Evolutionary conservation across 805 yeast genomes (phyloP), one percentile per base, ranked within the genome.

Genomic region (Blastobotrys parvus): DNA sequence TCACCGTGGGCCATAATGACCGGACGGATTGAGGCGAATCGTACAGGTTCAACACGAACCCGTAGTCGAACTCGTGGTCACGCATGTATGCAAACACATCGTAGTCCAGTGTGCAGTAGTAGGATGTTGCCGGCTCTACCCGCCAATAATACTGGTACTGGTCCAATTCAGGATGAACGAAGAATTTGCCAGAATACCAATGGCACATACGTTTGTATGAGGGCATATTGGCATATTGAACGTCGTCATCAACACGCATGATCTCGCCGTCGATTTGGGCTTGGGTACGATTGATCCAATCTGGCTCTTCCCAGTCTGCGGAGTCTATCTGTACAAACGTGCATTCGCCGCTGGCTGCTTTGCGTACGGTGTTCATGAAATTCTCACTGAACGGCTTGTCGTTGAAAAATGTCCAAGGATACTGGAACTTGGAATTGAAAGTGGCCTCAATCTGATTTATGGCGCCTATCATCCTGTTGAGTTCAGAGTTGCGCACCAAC

Each of bases 151-250:
- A 85, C 52, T 69, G 72, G 62, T 71, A 80, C 45, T 82, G 67
- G 46, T 69, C 64, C 56, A 85, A 58, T 44, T 74, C 70, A 10
- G 83, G 83, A 48, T 81, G 74, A 39, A 80, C 70, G 57, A 71
- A 82, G 54, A 84, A 82, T 45, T 63, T 63, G 10, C 75, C 77
- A 39, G 82, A 77, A 58, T 83, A 82, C 61, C 80, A 85, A 20
- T 94, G 71, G 58, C 94, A 85, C 94, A 85, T 85, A 55, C 82
- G 80, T 55, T 83, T 94, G 54, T 85, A 85, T 0, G 88, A 79
- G 17, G 57, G 60, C 60, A 64, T 67, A 17, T 67, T 67, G 2
- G 88, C 85, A 57, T 82, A 82, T 3, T 78, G 82, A 13, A 79
- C 70, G 17, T 70, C 66, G 36, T 72, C 65, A 2, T 62, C 59